These are phyloP conservation scores for Acanthochlamys bracteata DNA, from an alignment of 106 monocot genomes.

Conservation along the genomic window DNA sequence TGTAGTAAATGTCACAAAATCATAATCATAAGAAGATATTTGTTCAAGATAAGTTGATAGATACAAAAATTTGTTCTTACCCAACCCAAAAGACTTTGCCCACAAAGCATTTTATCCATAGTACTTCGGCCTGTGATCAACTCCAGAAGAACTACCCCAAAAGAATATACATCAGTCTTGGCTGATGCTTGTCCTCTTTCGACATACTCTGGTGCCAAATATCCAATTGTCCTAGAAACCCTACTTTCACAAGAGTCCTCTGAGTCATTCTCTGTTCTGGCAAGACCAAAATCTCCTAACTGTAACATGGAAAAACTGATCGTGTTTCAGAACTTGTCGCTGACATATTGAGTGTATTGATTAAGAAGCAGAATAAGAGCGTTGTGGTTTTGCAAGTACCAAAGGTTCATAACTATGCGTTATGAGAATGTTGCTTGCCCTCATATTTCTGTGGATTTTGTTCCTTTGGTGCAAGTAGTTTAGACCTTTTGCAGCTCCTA, in stretches of 20 bases:
- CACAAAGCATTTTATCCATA: constrained; percentile 13
- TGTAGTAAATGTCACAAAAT: constrained; percentile 2
- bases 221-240: constrained; percentile 32
- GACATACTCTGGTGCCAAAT: constrained; percentile 43
- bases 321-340: too few relatives aligned
- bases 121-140: constrained; percentile 22
- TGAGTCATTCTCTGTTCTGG: constrained; percentile 15
- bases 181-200: constrained; percentile 28
- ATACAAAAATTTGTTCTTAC: constrained; percentile 12
- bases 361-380: too few relatives aligned
- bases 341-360: too few relatives aligned
- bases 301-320: background rate
- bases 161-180: constrained; percentile 42
- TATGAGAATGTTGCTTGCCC: constrained; percentile 38
- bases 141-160: constrained; percentile 33
- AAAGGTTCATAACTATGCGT: constrained; percentile 26
- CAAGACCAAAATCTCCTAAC: constrained; percentile 43
- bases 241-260: constrained; percentile 9
- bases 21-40: too few relatives aligned
- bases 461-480: constrained; percentile 37
- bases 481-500: constrained; percentile 34
- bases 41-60: background rate
- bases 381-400: constrained; percentile 21
- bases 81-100: constrained; percentile 30
- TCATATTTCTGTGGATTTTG: constrained; percentile 44